These are phyloP conservation scores for Onygenales sp. DNA, from an alignment of 2,329 filamentous ascomycete species.

Conservation along the genomic window DNA sequence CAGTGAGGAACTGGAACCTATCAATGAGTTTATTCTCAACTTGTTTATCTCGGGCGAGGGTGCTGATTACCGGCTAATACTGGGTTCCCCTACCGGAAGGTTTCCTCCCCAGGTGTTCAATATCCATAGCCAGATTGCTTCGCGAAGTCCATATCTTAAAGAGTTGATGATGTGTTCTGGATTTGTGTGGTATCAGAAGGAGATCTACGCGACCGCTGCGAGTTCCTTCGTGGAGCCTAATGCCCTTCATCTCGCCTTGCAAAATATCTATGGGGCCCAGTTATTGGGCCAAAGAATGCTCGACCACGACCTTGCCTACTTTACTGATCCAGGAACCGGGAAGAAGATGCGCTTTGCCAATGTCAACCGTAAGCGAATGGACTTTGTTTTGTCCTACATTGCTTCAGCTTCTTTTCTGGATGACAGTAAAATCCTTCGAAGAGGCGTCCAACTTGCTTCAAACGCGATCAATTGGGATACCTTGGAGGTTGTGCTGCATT, in stretches of 20 bases:
- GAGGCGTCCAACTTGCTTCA: conserved; percentile 18
- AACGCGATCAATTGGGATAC: conserved; percentile 20
- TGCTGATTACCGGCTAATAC: conserved; percentile 14
- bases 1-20: neutral
- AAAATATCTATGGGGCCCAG: conserved; percentile 19
- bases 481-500: conserved; percentile 20
- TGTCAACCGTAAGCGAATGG: conserved; percentile 12
- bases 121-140: conserved; percentile 16
- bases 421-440: conserved; percentile 14
- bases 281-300: conserved; percentile 13
- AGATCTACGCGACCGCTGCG: conserved; percentile 13
- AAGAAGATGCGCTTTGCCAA: conserved; percentile 5
- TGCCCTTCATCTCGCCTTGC: conserved; percentile 18
- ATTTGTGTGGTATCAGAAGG: neutral
- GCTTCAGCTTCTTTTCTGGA: conserved; percentile 22
- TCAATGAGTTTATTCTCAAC: conserved; percentile 8
- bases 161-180: conserved; percentile 10
- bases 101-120: conserved; percentile 13
- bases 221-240: conserved; percentile 16
- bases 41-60: conserved; percentile 10
- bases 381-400: conserved; percentile 24
- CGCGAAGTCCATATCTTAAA: conserved; percentile 17
- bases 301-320: conserved; percentile 9
- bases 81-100: conserved; percentile 13
- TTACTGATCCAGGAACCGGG: neutral